Evolutionary conservation across 495 filamentous ascomycete species (phyloP), one percentile per base, ranked within the genome.

Genomic region (Chaetomium fimeti): DNA sequence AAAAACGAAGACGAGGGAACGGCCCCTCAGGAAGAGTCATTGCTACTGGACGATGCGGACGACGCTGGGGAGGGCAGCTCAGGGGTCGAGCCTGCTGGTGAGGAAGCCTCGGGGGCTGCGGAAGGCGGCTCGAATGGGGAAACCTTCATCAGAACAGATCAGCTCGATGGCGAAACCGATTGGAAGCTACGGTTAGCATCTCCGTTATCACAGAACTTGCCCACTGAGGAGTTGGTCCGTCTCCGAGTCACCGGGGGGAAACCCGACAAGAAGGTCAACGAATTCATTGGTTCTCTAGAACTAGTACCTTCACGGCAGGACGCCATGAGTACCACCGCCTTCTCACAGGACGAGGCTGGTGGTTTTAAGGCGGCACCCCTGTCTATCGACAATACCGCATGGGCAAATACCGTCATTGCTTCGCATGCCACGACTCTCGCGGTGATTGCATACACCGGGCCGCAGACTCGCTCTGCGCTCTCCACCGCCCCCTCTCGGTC

Each of bases 151-250:
- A 85, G 93, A 48, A 99, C 95, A 2, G 95, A 99, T 74, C 95
- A 99, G 72, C 83, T 99, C 12, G 95, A 99, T 68, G 95, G 95
- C 62, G 95, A 99, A 76, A 99, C 95, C 9, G 95, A 99, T 69
- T 99, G 95, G 95, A 99, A 99, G 76, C 81, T 99, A 42, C 87
- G 95, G 5, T 74, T 98, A 4, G 91, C 93, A 3, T 92, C 93
- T 9, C 83, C 89, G 0, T 73, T 97, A 15, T 92, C 92, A 0
- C 95, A 99, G 68, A 78, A 76, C 43, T 79, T 98, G 7, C 71
- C 87, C 5, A 74, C 87, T 3, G 81, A 79, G 22, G 88, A 92
- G 61, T 86, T 95, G 66, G 83, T 86, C 6, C 84, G 88, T 49
- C 79, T 98, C 15, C 85, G 84, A 45, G 82, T 99, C 62, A 88